phyloP scores from a whole-genome alignment of 441 rosid species.

The Bruguiera hainesii region DNA sequence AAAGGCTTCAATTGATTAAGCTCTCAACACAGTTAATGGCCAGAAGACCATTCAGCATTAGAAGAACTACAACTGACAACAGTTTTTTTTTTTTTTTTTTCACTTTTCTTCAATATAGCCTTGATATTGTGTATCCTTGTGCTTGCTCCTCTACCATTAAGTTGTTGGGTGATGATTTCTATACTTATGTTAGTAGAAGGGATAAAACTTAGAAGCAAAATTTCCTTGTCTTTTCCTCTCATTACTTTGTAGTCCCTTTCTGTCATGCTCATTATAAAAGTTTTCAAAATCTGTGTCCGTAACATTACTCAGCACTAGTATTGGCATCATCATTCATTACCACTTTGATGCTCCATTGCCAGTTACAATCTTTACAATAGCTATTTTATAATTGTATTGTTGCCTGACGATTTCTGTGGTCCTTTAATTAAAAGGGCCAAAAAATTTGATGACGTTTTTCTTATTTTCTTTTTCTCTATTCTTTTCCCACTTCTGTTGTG shows the following conservation, averaged over 20 bases:
- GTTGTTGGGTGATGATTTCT: background rate
- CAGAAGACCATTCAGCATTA: background rate
- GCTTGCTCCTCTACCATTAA: background rate
- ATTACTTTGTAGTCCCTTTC: background rate
- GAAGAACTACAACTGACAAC: background rate
- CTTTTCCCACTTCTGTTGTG: too few relatives aligned
- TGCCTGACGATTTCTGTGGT: too few relatives aligned
- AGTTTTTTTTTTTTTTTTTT: background rate
- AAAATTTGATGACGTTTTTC: too few relatives aligned
- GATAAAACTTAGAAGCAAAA: background rate
- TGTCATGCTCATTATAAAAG: too few relatives aligned
- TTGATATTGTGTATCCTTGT: constrained; percentile 1
- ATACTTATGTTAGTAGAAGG: too few relatives aligned
- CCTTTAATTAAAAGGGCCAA: too few relatives aligned
- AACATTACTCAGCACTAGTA: background rate
- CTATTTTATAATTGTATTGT: too few relatives aligned
- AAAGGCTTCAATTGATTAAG: background rate
- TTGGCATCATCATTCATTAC: background rate
- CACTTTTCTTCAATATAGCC: background rate
- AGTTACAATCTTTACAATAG: too few relatives aligned
- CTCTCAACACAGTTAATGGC: background rate
- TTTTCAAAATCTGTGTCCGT: background rate
- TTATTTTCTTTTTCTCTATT: too few relatives aligned
- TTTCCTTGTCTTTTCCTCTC: background rate
- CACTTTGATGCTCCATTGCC: too few relatives aligned